Conservation (phyloP, 2,329 filamentous ascomycete genomes). For the Colletotrichum viniferum region DNA sequence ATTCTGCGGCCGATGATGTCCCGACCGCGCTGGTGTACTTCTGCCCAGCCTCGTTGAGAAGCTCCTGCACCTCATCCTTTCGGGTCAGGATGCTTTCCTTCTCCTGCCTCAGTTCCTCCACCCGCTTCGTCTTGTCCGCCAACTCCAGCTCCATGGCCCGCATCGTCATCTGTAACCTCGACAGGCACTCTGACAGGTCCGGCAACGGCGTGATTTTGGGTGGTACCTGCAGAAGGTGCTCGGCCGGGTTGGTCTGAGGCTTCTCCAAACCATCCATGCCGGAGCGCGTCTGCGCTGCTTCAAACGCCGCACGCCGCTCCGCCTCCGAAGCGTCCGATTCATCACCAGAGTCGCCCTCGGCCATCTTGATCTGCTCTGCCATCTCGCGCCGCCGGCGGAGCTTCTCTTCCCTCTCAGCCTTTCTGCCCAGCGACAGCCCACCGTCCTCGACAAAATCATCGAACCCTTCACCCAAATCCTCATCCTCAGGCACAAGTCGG, state of each 20-base stretch:
- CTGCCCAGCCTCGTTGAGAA: constrained; percentile 82
- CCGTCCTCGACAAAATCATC: constrained; percentile 91
- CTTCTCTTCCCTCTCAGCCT: constrained; percentile 75
- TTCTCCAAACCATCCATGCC: constrained; percentile 78
- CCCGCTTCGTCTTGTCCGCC: constrained; percentile 61
- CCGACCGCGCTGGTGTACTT: constrained; percentile 54
- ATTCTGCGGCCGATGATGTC: neutral
- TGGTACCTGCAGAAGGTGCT: constrained; percentile 59
- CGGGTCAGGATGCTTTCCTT: constrained; percentile 70
- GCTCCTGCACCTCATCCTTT: constrained; percentile 79
- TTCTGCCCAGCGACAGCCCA: constrained; percentile 76
- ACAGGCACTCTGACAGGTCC: constrained; percentile 70
- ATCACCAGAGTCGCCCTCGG: constrained; percentile 69
- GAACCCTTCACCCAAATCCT: constrained; percentile 92
- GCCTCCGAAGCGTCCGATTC: constrained; percentile 73
- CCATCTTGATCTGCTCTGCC: constrained; percentile 80
- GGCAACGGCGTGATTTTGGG: constrained; percentile 81
- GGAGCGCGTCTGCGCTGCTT: constrained; percentile 82
- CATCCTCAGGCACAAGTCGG: constrained; percentile 82
- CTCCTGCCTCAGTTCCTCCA: constrained; percentile 72
- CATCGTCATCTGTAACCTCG: constrained; percentile 65
- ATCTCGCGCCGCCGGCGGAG: constrained; percentile 76
- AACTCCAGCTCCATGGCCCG: constrained; percentile 68
- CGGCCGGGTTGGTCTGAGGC: constrained; percentile 42
- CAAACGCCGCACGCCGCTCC: constrained; percentile 80